Base-by-base conservation (phyloP, 2,329 filamentous ascomycete species). In the Talaromyces sp. region DNA sequence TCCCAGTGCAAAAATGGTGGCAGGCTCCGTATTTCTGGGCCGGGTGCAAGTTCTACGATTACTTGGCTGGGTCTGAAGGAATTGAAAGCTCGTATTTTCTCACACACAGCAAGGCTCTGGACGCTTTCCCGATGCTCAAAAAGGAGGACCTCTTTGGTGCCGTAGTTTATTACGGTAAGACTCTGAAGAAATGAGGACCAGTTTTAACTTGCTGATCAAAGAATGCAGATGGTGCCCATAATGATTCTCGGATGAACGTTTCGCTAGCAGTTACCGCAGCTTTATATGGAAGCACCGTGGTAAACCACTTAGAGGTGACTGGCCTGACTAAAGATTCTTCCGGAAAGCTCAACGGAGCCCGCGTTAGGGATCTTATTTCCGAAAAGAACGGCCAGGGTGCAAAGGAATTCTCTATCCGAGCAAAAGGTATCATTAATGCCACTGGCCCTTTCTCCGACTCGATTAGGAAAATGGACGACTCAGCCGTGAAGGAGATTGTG, bases 181-280 rank as follows among this genome's bases (percentile, higher is more conserved):
- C 27, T 9, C 28, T 33, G 44, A 16, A 14, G 7, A 4, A 36
- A 9, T 51, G 53, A 14, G 2, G 4, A 40, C 10, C 12, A 23
- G 34, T 31, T 30, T 52, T 23, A 30, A 9, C 16, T 55, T 51
- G 12, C 23, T 52, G 42, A 34, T 27, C 34, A 50, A 51, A 65
- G 70, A 63, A 72, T 60, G 36, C 61, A 84, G 91, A 96, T 78
- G 92, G 92, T 68, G 91, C 90, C 33, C 92, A 96, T 78, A 96
- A 96, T 72, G 92, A 96, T 75, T 95, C 91, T 23, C 86, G 92
- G 56, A 96, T 96, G 91, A 96, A 96, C 72, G 89, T 95, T 31
- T 93, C 90, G 8, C 82, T 96, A 61, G 91, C 90, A 23, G 91
- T 94, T 86, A 96, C 92, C 18, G 91, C 91, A 61, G 90, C 91